Base-by-base conservation (phyloP, 306 rosid genomes). In the Cucurbita maxima region DNA sequence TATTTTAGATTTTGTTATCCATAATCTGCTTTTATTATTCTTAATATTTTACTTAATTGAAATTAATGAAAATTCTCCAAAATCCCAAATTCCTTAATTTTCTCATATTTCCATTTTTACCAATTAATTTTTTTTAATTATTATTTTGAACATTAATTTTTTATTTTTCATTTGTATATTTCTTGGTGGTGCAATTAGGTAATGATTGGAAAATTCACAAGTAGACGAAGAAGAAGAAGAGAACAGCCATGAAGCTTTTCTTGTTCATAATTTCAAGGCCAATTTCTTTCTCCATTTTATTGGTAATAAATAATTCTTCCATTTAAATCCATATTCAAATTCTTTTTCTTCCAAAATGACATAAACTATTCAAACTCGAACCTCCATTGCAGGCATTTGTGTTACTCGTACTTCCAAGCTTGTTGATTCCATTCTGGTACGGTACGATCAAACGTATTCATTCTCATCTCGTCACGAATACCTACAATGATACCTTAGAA, bases 391-490 rank as follows among this genome's bases (percentile, higher is more conserved):
- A 78, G 85, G 80, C 58, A 71, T 5, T 77, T 71, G 58, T 58
- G 7, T 45, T 66, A 7, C 44, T 82, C 63, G 11, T 78, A 0
- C 53, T 63, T 55, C 73, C 80, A 8, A 41, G 68, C 69, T 58
- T 58, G 22, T 38, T 76, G 76, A 72, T 76, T 48, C 75, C 82
- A 47, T 54, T 47, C 36, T 79, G 78, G 82, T 67, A 74, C 58
- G 1, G 18, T 50, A 34, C 58, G 15, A 58, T 63, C 25, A 75
- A 71, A 13, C 66, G n/a, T 19, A 62, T 71, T 8, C 75, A 79
- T 36, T 61, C 40, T 43, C 48, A 51, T 18, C 66, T 76, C 41
- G 37, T 36, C 14, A 13, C 10, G 58, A 73, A 53, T 22, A 37
- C 75, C n/a, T 57, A 12, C 41, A 74, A 41, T 48, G 57, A 10